Base-by-base conservation (phyloP, 1,139 yeast species). In the Debaryomyces sp. region DNA sequence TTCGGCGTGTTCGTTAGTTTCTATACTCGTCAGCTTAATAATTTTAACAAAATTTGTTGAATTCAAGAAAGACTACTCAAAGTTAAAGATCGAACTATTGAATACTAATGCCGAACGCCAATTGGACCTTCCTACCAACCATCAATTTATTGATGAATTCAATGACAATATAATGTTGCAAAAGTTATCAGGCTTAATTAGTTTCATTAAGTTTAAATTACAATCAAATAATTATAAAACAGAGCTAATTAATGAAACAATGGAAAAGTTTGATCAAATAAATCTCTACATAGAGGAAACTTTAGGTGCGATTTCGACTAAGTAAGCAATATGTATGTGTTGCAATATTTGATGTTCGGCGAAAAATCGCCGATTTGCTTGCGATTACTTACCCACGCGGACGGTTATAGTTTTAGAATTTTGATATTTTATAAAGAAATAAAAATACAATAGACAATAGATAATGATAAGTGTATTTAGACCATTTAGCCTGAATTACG, bases 21-120 rank as follows among this genome's bases (percentile, higher is more conserved):
- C 70, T 1, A 50, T 69, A 13, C 39, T 69, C n/a, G 57, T 68
- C 13, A 70, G 73, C 22, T 59, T 67, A 21, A 53, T 65, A 8
- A 51, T 71, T 8, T 46, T 70, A 15, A 54, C 71, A 18, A 61
- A 62, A 40, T 52, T 53, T 27, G 46, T 68, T 36, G 59, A 53
- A n/a, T 44, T 69, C 7, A 51, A 45, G 18, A 43, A 45, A 27
- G 44, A 36, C 3, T 27, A 27, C 10, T 50, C 41, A 3, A 42
- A 45, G 12, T 43, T 56, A 17, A 43, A 41, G 12, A 47, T 56
- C 30, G 49, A 49, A 24, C 46, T 57, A 24, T 10, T 45, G 15
- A 39, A 44, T 29, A 47, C 48, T 13, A 46, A 47, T 17, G 39
- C 41, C 7, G 43, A 40, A 4, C 49, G 37, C 12, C 42, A 47